These are phyloP conservation scores for Colletotrichum agaves DNA, from an alignment of 2,329 filamentous ascomycete species.

Conservation along the genomic window DNA sequence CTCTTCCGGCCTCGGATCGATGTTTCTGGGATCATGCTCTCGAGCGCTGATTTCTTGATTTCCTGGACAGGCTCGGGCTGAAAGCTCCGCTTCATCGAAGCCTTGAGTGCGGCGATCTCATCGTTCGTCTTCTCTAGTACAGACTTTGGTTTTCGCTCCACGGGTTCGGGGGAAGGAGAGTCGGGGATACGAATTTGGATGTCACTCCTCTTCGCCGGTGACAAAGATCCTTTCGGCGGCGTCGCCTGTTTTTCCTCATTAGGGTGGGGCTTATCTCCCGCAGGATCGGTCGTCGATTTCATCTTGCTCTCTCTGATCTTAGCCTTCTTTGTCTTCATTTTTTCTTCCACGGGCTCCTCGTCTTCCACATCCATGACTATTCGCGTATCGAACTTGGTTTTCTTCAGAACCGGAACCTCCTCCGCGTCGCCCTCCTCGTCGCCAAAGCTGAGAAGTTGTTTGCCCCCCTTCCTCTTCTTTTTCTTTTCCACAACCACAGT, in stretches of 20 bases:
- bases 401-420: slow-evolving; percentile 72
- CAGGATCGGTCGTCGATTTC: not conserved
- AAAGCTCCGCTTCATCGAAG: slow-evolving; percentile 79
- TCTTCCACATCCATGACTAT: slow-evolving; percentile 71
- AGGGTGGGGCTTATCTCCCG: not conserved
- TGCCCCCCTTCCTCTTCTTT: slow-evolving; percentile 79
- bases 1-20: slow-evolving; percentile 78
- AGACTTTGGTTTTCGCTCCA: slow-evolving; percentile 53
- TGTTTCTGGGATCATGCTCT: slow-evolving; percentile 78
- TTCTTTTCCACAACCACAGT: slow-evolving; percentile 61
- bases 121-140: slow-evolving; percentile 78
- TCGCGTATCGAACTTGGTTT: slow-evolving; percentile 81
- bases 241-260: slow-evolving; percentile 39
- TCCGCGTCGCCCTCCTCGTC: slow-evolving; percentile 73
- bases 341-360: slow-evolving; percentile 46
- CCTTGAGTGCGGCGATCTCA: slow-evolving; percentile 83
- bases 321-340: slow-evolving; percentile 46
- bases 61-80: slow-evolving; percentile 61
- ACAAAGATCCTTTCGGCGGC: slow-evolving; percentile 39
- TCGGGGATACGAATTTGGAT: slow-evolving; percentile 29
- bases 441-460: slow-evolving; percentile 82
- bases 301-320: slow-evolving; percentile 44
- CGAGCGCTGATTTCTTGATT: slow-evolving; percentile 74
- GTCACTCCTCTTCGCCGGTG: slow-evolving; percentile 15
- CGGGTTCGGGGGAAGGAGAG: slow-evolving; percentile 50